A percentile compares a stretch with the other conserved stretches of the same genome.
Evolutionary conservation across 768 basidiomycete species (phyloP).

Genomic region (Rossbeevera mucosa): DNA sequence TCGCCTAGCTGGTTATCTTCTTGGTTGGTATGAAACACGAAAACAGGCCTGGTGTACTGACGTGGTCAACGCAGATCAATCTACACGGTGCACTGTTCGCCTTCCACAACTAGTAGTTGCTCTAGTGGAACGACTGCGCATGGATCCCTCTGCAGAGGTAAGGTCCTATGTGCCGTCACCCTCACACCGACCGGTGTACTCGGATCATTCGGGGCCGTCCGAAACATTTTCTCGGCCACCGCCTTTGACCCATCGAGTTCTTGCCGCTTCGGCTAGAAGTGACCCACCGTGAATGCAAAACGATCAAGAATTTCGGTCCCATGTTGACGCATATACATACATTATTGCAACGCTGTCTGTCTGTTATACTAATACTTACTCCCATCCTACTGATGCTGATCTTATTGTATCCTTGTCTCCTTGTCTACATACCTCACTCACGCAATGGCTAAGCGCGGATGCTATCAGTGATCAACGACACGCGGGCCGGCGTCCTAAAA

Average conservation of each 20-base stretch:
- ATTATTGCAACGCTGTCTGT: constrained; percentile 17
- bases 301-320: neutral
- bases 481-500: neutral
- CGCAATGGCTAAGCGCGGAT: neutral
- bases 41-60: constrained; percentile 7
- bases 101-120: constrained; percentile 35
- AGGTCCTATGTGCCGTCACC: constrained; percentile 49
- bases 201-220: constrained; percentile 19
- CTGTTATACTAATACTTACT: constrained; percentile 18
- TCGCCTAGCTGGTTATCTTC: constrained; percentile 56
- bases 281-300: constrained; percentile 10
- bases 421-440: constrained; percentile 10
- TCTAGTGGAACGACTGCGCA: constrained; percentile 44
- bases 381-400: constrained; percentile 15
- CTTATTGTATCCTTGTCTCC: constrained; percentile 16
- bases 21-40: constrained; percentile 41
- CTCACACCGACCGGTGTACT: constrained; percentile 13
- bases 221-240: constrained; percentile 39
- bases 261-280: constrained; percentile 2
- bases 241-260: constrained; percentile 12
- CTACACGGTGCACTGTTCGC: constrained; percentile 5
- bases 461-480: neutral
- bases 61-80: constrained; percentile 12
- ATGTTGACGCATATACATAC: constrained; percentile 17
- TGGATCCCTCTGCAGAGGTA: constrained; percentile 59